phyloP scores from a whole-genome alignment of 2,329 filamentous ascomycete species.

The Pestalotiopsis sp. region DNA sequence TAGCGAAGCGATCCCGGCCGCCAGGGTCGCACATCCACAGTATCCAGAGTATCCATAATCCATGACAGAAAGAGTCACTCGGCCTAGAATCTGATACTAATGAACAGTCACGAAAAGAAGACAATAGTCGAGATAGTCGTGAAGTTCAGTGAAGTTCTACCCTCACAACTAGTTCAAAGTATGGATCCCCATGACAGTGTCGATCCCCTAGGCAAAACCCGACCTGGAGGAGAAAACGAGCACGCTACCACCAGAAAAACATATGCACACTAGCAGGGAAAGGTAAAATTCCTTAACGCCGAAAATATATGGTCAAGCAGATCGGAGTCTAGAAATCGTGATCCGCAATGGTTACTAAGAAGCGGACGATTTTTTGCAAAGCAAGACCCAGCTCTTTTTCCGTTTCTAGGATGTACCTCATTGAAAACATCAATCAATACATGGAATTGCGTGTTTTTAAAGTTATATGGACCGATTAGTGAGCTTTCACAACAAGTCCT shows the following conservation, averaged over 20 bases:
- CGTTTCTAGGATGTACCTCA: neutral
- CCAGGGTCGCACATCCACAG: no score
- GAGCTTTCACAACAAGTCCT: neutral
- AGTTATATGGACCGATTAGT: neutral
- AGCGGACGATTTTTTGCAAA: neutral
- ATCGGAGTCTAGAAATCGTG: neutral
- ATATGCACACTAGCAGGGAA: neutral
- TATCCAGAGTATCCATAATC: no score
- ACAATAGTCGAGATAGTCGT: neutral
- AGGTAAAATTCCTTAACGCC: neutral
- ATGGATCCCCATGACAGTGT: constrained; percentile 1
- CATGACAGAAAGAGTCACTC: no score
- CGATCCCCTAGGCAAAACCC: neutral
- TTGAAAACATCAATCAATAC: neutral
- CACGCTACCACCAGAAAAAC: neutral
- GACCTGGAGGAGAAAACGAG: neutral
- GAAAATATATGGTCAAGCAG: neutral
- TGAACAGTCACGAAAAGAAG: neutral
- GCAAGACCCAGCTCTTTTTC: neutral
- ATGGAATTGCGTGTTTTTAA: neutral
- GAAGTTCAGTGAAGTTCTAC: neutral
- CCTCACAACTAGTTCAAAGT: neutral
- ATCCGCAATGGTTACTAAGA: neutral
- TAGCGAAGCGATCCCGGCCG: no score
- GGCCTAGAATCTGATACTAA: neutral